These are phyloP conservation scores for Hanseniaspora clermontiae DNA, from an alignment of 805 yeast species.

Conservation along the genomic window DNA sequence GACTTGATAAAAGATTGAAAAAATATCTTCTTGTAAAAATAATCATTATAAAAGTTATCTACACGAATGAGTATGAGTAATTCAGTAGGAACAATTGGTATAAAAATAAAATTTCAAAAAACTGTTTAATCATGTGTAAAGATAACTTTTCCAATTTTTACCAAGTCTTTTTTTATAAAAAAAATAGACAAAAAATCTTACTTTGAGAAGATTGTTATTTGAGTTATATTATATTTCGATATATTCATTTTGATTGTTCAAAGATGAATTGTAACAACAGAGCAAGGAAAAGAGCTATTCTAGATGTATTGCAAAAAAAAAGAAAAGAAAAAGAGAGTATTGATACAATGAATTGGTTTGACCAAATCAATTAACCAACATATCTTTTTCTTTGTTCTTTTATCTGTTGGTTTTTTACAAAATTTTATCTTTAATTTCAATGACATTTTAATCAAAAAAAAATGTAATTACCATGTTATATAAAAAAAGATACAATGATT, in stretches of 20 bases:
- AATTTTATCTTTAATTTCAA: no score
- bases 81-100: conserved; percentile 35
- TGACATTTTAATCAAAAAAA: no score
- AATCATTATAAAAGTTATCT: conserved; percentile 30
- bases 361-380: no score
- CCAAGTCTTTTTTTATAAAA: neutral
- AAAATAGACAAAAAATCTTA: no score
- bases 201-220: neutral
- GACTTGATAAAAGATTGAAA: neutral
- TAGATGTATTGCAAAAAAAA: neutral
- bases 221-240: conserved; percentile 11
- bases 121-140: conserved; percentile 6
- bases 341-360: no score
- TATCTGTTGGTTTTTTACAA: no score
- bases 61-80: conserved; percentile 28
- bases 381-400: no score
- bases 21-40: neutral
- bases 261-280: neutral
- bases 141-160: neutral
- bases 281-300: neutral
- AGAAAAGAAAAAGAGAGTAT: no score
- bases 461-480: no score
- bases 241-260: neutral
- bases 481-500: no score
- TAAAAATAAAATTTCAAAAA: conserved; percentile 19